A percentile compares a stretch with the other conserved stretches of the same genome.
Conservation (phyloP, 202 grass and related monocot species). For the Bolboschoenoplectus hybrid region DNA sequence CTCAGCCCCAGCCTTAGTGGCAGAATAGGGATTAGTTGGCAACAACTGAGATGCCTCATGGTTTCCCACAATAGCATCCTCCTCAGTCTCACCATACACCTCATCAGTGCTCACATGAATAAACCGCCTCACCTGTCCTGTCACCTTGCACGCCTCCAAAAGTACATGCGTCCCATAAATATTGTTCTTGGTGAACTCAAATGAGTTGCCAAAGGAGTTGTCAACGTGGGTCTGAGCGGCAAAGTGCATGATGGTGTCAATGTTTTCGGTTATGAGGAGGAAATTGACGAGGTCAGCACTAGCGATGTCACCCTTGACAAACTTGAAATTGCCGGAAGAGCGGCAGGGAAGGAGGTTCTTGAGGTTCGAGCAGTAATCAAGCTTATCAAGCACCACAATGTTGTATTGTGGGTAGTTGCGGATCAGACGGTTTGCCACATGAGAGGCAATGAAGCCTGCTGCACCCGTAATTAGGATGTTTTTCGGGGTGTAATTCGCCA, state of each 20-base stretch:
- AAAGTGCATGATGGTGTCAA: conserved; percentile 95
- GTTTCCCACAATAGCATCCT: conserved; percentile 80
- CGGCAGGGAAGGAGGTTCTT: conserved; percentile 72
- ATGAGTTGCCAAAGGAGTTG: conserved; percentile 93
- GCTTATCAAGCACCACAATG: conserved; percentile 87
- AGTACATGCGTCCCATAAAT: conserved; percentile 78
- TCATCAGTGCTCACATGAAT: conserved; percentile 95
- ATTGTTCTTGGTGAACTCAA: conserved; percentile 79
- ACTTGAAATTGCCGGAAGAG: conserved; percentile 72
- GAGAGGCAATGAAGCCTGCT: conserved; percentile 86
- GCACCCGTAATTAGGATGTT: conserved; percentile 90
- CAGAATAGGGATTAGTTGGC: conserved; percentile 89
- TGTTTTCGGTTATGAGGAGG: conserved; percentile 77
- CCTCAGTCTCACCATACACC: conserved; percentile 91
- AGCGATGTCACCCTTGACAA: conserved; percentile 92
- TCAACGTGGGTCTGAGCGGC: conserved; percentile 93
- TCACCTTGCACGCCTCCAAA: conserved; percentile 77
- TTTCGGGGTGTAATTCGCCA: conserved; percentile 65
- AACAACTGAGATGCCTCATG: conserved; percentile 88
- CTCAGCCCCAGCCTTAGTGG: conserved; percentile 87
- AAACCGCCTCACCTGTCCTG: conserved; percentile 68
- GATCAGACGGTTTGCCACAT: conserved; percentile 81
- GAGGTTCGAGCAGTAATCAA: conserved; percentile 87
- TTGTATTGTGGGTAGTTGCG: conserved; percentile 82
- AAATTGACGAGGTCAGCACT: conserved; percentile 92